Base-by-base conservation (phyloP, 2,329 filamentous ascomycete species). In the Botrytis medusae region DNA sequence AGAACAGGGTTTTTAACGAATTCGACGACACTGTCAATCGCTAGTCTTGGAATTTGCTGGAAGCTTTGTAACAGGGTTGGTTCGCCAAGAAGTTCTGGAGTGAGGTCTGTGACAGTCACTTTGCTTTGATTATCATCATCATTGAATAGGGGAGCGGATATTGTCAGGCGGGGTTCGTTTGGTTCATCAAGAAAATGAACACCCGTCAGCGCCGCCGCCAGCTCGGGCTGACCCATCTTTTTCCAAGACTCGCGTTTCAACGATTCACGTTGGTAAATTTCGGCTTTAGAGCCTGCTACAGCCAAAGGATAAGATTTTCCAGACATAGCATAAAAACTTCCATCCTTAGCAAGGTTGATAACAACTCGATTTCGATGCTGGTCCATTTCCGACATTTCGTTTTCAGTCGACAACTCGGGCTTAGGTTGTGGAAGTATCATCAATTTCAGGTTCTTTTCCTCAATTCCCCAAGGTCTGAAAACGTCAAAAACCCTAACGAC, bases 241-340 rank as follows among this genome's bases (percentile, higher is more conserved):
- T 82, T 79, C 78, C 81, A 81, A n/a, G 77, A 72, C n/a, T 76
- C 71, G 62, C 78, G 77, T 68, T 88, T 83, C 80, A 85, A 84
- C 82, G 86, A 90, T 73, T 85, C 85, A 71, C 85, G 84, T 67
- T 85, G 84, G 76, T 90, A 89, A 79, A 86, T 89, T 71, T 85
- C 82, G 29, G 80, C 80, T 85, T 84, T 75, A 82, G 83, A 34
- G 84, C 88, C 91, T 71, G 93, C 89, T 34, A 95, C 91, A 42
- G 97, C 93, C 16, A 95, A 87, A 5, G 96, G 96, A 78, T 98
- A 98, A 14, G 90, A 90, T 59, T 86, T 87, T 73, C 97, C 95
- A 1, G 95, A 98, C 83, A 98, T 87, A 46, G 95, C 96, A 82
- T 95, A 99, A 94, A 95, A 98, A 74, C 93, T 92, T 44, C 95